Base-by-base conservation (phyloP, 805 yeast species). In the Candida caryicola region DNA sequence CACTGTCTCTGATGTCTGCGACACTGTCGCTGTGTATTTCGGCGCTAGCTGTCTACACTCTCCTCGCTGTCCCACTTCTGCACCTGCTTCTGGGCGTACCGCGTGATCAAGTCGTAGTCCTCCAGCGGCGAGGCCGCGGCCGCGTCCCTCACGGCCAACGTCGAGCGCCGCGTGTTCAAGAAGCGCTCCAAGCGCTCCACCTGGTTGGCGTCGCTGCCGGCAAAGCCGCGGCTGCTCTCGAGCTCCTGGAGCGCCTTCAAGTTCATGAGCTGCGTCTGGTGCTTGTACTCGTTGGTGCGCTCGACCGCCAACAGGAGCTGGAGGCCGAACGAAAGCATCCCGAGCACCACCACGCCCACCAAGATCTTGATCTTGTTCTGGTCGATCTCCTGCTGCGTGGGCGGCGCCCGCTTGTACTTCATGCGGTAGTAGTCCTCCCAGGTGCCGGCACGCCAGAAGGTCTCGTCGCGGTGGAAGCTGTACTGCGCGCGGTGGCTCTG, bases 391-490 rank as follows among this genome's bases (percentile, higher is more conserved):
- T 64, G 65, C 49, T 56, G 54, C 38, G 76, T 62, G 16, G 69
- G 74, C 4, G 71, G 70, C 14, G 43, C 37, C 17, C 68, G 47
- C 23, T 62, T 52, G 39, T 64, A 59, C 50, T 57, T 57, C 66
- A 70, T 64, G 29, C 59, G 52, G 66, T 77, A 73, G 52, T 71
- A 73, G 40, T 79, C 85, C 45, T 79, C 83, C 85, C 85, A 79
- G 0, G 75, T 74, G 1, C 80, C 80, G 0, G 85, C 82, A 34
- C 64, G 73, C 78, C 82, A 77, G 54, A 79, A 79, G 25, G 62
- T 61, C 38, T 71, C 73, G 45, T 65, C 61, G 25, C 55, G 51
- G 2, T 57, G 41, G 43, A 62, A 67, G 25, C 50, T 39, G 44
- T 64, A 61, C 31, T 54, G 41, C 27, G 33, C 44, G n/a, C 72